Base-by-base conservation (phyloP, 2,329 filamentous ascomycete species). In the Pseudofabraea citricarpa region DNA sequence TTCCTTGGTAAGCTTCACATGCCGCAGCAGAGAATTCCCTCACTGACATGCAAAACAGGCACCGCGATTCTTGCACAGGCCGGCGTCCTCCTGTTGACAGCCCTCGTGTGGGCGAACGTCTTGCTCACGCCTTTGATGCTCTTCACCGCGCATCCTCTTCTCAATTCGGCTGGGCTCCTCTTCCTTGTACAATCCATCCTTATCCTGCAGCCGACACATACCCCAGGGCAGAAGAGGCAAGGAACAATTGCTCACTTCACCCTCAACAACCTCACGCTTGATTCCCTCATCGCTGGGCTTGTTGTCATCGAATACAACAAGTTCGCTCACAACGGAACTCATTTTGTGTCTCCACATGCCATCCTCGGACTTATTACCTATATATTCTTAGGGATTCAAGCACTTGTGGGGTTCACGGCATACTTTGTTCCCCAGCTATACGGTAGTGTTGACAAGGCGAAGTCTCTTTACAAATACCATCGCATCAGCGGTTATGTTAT, bases 381-480 rank as follows among this genome's bases (percentile, higher is more conserved):
- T 53, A 73, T 84, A 43, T 52, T 87, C 43, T 72, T 95, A 6
- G 61, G 82, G 9, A 55, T 85, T 2, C 93, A 97, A 68, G 83
- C 87, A 35, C 39, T 84, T 1, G 77, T 95, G 22, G 91, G 93
- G 13, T 78, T 94, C 50, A 85, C 87, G 23, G 87, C 93, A 68
- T 96, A 85, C 71, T 88, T 81, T 46, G 70, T 78, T 3, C 90
- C 90, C 0, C 59, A 61, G 1, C 56, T 95, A 1, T 94, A 91
- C 56, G 90, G 90, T 5, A 81, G 87, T 44, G 81, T 84, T 50
- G 82, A 87, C 20, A 81, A 81, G 3, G 91, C 90, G 16, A 94
- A 90, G 74, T 73, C 73, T 19, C 64, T 95, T 32, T 97, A 91
- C 74, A 96, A 95, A 67, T 95, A 90, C 57, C 93, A 97, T 64